These are phyloP conservation scores for Hygrophila difformis DNA, from an alignment of 257 asterid species.

Conservation along the genomic window DNA sequence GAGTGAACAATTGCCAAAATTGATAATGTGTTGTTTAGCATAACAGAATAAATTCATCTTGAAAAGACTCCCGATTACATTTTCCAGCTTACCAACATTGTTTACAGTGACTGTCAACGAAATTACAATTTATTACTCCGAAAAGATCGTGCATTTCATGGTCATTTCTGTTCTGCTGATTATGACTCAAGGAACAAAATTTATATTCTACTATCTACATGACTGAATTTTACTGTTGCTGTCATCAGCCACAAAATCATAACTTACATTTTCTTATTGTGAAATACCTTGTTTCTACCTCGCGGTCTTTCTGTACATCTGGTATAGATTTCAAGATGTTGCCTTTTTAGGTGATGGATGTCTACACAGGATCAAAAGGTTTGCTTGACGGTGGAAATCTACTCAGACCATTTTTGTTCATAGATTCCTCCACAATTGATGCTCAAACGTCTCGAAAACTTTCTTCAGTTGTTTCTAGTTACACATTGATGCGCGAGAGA, in stretches of 20 bases:
- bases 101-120: background rate
- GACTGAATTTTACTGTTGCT: background rate
- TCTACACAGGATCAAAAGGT: constrained; percentile 77
- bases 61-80: background rate
- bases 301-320: background rate
- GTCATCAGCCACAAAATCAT: background rate
- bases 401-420: constrained; percentile 58
- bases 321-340: background rate
- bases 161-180: no score
- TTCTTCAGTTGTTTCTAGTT: constrained; percentile 40
- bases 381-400: constrained; percentile 39
- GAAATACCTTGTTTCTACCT: constrained; percentile 1
- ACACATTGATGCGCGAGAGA: constrained; percentile 27
- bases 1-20: background rate
- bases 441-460: constrained; percentile 85
- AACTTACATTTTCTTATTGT: no score
- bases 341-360: constrained; percentile 51
- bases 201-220: background rate
- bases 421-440: constrained; percentile 93
- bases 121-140: no score
- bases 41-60: background rate
- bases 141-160: no score
- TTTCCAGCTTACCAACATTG: background rate
- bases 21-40: background rate
- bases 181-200: no score